Percentiles rank a stretch among this genome's conserved stretches.
These are phyloP conservation scores for Yamagishiella unicocca DNA, from an alignment of 139 green algal species.

Conservation along the genomic window DNA sequence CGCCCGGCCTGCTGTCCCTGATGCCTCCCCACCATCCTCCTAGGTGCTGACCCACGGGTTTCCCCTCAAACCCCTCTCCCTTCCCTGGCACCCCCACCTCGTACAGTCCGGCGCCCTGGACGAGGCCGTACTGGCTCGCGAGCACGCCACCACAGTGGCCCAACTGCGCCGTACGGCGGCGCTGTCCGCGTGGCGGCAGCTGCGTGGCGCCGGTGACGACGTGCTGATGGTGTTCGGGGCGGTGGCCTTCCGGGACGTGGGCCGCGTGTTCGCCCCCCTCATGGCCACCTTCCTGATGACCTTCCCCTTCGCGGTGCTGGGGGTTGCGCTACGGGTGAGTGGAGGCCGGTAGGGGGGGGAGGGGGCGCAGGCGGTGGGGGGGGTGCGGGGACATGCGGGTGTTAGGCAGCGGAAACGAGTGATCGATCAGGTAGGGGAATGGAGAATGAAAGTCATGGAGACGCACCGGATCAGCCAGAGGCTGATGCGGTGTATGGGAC, in stretches of 20 bases:
- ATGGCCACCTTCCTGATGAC: constrained; percentile 20
- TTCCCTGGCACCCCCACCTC: background rate
- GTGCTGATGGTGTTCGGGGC: constrained; percentile 34
- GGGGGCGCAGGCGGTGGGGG: background rate
- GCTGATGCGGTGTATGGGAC: too few species aligned
- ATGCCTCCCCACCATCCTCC: background rate
- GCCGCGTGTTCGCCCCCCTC: background rate
- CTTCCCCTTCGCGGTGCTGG: constrained; percentile 32
- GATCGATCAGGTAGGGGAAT: too few species aligned
- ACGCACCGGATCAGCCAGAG: too few species aligned
- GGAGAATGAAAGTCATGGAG: too few species aligned
- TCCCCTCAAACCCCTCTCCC: background rate
- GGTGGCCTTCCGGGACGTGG: constrained; percentile 38
- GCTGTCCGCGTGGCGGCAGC: constrained; percentile 36
- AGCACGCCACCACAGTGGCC: background rate
- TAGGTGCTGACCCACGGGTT: too few species aligned
- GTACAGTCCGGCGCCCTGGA: constrained; percentile 22
- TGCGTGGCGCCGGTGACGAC: constrained; percentile 5
- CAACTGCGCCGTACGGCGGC: background rate
- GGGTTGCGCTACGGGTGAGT: background rate
- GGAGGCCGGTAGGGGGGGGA: background rate
- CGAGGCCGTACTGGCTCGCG: background rate
- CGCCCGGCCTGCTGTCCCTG: background rate
- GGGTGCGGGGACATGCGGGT: too few species aligned
- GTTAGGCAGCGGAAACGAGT: too few species aligned